phyloP scores from a whole-genome alignment of 768 basidiomycete genomes.

The Amanita subjunquillea region DNA sequence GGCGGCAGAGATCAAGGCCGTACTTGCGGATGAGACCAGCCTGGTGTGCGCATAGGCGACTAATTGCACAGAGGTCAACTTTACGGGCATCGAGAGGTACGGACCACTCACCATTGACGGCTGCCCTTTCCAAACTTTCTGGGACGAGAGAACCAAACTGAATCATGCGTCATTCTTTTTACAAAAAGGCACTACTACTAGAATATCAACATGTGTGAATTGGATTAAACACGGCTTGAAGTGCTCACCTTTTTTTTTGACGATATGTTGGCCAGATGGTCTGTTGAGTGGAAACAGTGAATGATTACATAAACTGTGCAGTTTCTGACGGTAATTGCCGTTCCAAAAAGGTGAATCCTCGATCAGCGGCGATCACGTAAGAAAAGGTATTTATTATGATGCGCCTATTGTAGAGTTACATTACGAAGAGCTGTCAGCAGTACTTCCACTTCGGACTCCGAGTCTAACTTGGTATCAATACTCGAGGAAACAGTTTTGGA shows the following conservation, averaged over 20 bases:
- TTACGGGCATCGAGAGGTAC: background rate
- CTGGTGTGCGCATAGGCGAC: constrained; percentile 94
- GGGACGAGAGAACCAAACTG: constrained; percentile 95
- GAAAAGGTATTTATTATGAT: too few species aligned
- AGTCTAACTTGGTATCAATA: constrained; percentile 9
- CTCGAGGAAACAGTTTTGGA: constrained; percentile 4
- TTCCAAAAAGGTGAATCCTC: background rate
- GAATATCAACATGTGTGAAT: background rate
- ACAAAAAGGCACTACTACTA: constrained; percentile 9
- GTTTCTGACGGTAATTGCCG: constrained; percentile 1
- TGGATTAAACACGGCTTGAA: background rate
- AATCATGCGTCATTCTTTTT: constrained; percentile 90
- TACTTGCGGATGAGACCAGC: constrained; percentile 98
- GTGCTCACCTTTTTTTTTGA: background rate
- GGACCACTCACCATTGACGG: constrained; percentile 73
- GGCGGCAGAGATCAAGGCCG: constrained; percentile 94
- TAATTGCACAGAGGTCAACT: constrained; percentile 17
- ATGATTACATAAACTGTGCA: constrained; percentile 10
- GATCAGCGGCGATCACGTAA: background rate
- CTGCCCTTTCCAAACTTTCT: constrained; percentile 93
- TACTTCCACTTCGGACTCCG: constrained; percentile 20
- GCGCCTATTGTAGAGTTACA: background rate
- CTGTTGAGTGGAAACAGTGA: background rate
- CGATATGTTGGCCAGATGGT: background rate
- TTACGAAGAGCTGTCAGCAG: constrained; percentile 16